phyloP scores from a whole-genome alignment of 2,329 filamentous ascomycete species.

The Didymella arachidicola region DNA sequence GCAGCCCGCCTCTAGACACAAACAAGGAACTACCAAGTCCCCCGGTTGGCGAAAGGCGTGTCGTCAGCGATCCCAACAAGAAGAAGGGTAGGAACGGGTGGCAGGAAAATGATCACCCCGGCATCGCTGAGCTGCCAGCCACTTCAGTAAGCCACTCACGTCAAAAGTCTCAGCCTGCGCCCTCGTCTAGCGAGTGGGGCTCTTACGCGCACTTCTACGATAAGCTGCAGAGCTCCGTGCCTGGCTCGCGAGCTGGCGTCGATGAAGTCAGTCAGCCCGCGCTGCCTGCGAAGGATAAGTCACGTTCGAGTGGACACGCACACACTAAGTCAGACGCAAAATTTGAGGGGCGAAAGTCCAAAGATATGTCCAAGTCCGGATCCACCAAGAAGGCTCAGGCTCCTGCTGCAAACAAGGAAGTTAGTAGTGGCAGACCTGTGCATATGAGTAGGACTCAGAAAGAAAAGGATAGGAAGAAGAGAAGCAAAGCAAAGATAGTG shows the following conservation, averaged over 20 bases:
- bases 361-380: not conserved
- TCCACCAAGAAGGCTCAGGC: not conserved
- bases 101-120: constrained; percentile 25
- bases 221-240: constrained; percentile 12
- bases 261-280: not conserved
- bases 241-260: not conserved
- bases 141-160: constrained; percentile 43
- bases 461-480: constrained; percentile 82
- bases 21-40: constrained; percentile 46
- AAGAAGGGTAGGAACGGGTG: constrained; percentile 16
- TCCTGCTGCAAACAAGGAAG: not conserved
- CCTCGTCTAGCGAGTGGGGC: constrained; percentile 22
- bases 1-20: constrained; percentile 35
- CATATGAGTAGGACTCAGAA: constrained; percentile 77
- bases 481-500: constrained; percentile 79
- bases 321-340: not conserved
- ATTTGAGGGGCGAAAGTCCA: not conserved
- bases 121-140: constrained; percentile 32
- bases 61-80: constrained; percentile 26
- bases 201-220: constrained; percentile 16
- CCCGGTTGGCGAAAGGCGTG: constrained; percentile 30
- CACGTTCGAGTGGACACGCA: not conserved
- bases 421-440: constrained; percentile 12
- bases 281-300: not conserved
- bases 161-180: constrained; percentile 43